Conservation (phyloP, 768 basidiomycete species). For the Pleurotus tuber-regium region DNA sequence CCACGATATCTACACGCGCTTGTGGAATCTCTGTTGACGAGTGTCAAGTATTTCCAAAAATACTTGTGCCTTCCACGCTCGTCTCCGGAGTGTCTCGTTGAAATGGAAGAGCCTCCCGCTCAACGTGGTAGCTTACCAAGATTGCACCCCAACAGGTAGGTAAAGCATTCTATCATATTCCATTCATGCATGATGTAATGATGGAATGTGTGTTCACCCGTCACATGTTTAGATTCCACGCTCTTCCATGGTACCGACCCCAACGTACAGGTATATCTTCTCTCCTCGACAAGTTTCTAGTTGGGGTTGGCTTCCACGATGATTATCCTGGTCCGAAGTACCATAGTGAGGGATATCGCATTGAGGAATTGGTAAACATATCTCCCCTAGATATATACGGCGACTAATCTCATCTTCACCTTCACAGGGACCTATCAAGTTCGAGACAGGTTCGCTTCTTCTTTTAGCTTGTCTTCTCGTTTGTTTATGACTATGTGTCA, state of each 20-base stretch:
- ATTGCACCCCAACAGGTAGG: too few species aligned
- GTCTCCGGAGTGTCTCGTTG: slow-evolving; percentile 19
- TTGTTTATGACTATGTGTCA: neutral
- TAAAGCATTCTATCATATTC: too few species aligned
- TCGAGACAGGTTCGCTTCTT: slow-evolving; percentile 31
- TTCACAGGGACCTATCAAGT: slow-evolving; percentile 33
- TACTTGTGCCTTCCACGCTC: slow-evolving; percentile 38
- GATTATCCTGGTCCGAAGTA: slow-evolving; percentile 38
- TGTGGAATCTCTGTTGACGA: slow-evolving; percentile 20
- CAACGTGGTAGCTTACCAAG: slow-evolving; percentile 24
- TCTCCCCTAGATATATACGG: neutral
- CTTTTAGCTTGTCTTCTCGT: neutral
- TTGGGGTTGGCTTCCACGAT: slow-evolving; percentile 31
- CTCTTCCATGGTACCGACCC: slow-evolving; percentile 48
- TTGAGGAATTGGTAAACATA: slow-evolving; percentile 38
- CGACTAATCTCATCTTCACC: neutral
- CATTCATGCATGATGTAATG: neutral
- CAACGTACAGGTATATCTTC: slow-evolving; percentile 26
- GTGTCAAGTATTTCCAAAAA: slow-evolving; percentile 30
- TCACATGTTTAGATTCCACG: slow-evolving; percentile 24
- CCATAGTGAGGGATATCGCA: slow-evolving; percentile 37
- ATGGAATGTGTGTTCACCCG: neutral
- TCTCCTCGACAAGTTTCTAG: slow-evolving; percentile 27
- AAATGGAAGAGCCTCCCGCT: slow-evolving; percentile 21
- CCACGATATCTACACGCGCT: slow-evolving; percentile 30